These are phyloP conservation scores for Metschnikowia proteae DNA, from an alignment of 805 yeast genomes.

Conservation along the genomic window DNA sequence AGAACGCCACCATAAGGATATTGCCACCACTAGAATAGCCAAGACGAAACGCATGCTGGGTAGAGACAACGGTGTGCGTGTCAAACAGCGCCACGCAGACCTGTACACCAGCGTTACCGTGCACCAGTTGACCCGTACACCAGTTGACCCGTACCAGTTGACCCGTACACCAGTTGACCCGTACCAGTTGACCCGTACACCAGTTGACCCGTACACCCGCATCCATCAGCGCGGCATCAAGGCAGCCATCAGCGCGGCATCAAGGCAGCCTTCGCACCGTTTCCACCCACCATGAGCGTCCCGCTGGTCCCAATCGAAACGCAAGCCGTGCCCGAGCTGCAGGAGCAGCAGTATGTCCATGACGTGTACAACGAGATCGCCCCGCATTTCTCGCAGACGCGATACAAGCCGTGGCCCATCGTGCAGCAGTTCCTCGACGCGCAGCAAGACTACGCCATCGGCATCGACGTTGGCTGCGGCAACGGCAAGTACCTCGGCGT, in stretches of 20 bases:
- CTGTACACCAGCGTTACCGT: no score
- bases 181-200: not conserved
- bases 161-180: not conserved
- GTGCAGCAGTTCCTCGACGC: constrained; percentile 65
- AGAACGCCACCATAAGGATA: not conserved
- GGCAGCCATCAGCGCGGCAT: not conserved
- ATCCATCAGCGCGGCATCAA: not conserved
- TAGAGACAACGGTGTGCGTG: no score
- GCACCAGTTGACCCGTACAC: no score
- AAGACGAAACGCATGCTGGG: constrained; percentile 6
- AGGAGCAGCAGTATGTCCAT: constrained; percentile 81
- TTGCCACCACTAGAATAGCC: not conserved
- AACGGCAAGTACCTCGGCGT: constrained; percentile 87
- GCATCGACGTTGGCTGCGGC: constrained; percentile 95
- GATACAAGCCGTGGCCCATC: constrained; percentile 98
- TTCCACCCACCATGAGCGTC: constrained; percentile 23
- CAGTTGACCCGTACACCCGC: not conserved
- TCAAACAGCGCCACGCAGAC: no score
- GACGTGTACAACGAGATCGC: constrained; percentile 93
- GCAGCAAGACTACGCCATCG: constrained; percentile 56
- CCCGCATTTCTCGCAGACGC: constrained; percentile 83
- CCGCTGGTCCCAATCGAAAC: constrained; percentile 29
- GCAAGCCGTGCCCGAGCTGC: constrained; percentile 43
- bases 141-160: no score
- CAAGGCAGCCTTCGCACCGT: not conserved